These are phyloP conservation scores for Lipomyces starkeyi DNA, from an alignment of 805 yeast species.

Conservation along the genomic window DNA sequence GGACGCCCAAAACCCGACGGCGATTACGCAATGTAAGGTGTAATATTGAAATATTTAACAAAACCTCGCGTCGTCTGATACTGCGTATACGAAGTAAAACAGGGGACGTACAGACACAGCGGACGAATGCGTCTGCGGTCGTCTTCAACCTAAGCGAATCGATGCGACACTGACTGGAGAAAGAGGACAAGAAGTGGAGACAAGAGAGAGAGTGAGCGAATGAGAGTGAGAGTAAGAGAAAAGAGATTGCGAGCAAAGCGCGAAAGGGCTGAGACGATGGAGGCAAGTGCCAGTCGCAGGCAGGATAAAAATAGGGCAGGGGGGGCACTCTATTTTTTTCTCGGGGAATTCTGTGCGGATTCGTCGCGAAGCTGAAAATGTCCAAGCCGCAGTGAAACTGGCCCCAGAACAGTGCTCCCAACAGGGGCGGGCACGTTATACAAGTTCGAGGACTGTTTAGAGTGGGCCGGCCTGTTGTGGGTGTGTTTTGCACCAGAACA, in stretches of 20 bases:
- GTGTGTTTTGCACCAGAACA: not conserved
- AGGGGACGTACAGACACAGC: not conserved
- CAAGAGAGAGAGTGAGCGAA: slow-evolving; percentile 7
- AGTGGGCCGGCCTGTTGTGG: not conserved
- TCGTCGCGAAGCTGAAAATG: not conserved
- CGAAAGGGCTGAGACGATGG: not conserved
- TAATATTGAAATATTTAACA: no score
- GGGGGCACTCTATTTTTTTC: not conserved
- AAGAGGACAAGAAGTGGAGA: slow-evolving; percentile 8
- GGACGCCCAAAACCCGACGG: no score
- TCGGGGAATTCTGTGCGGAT: not conserved
- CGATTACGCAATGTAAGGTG: no score
- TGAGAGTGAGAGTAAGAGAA: slow-evolving; percentile 15
- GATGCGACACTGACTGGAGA: not conserved
- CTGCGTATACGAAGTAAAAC: not conserved
- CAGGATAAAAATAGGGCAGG: slow-evolving; percentile 16
- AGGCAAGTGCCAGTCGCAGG: slow-evolving; percentile 11
- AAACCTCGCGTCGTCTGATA: not conserved
- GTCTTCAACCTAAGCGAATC: not conserved
- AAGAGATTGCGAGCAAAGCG: not conserved
- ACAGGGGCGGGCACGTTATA: not conserved
- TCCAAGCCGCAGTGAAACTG: not conserved
- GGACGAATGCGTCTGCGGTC: not conserved
- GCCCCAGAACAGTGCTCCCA: not conserved
- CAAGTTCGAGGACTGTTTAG: not conserved